phyloP scores from a whole-genome alignment of 352 stramenopile species.

The Globisporangium irregulare region DNA sequence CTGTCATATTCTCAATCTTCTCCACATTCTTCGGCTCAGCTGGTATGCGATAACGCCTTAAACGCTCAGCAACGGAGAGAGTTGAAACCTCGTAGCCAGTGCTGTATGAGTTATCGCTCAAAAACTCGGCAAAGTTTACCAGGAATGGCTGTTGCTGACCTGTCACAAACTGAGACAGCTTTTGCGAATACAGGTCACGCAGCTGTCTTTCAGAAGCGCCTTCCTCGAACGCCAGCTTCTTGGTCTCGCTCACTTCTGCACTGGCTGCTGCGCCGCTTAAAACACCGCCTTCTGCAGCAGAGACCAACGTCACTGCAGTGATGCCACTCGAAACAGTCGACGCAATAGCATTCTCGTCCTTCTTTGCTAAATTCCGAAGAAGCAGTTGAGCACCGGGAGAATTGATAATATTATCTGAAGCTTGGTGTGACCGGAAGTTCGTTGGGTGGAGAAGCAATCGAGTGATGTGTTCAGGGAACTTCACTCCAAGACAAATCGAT shows the following conservation, averaged over 20 bases:
- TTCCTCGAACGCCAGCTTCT: constrained; percentile 9
- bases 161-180: constrained; percentile 53
- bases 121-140: constrained; percentile 62
- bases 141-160: constrained; percentile 81
- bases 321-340: background rate
- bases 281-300: background rate
- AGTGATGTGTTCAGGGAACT: constrained; percentile 65
- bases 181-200: constrained; percentile 59
- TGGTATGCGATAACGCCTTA: constrained; percentile 48
- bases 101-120: constrained; percentile 80
- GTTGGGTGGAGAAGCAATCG: constrained; percentile 71
- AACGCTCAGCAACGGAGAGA: constrained; percentile 54
- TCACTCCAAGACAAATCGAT: constrained; percentile 79
- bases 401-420: constrained; percentile 83
- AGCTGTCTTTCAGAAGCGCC: constrained; percentile 33
- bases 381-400: constrained; percentile 62
- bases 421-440: constrained; percentile 85
- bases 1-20: background rate
- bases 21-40: constrained; percentile 16
- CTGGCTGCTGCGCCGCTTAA: background rate
- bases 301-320: background rate
- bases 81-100: constrained; percentile 74
- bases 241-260: constrained; percentile 4
- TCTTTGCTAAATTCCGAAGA: constrained; percentile 25
- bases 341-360: background rate